Evolutionary conservation across 2,329 filamentous ascomycete species (phyloP), one percentile per base, ranked within the genome.

Genomic region (Xylaria sp.): DNA sequence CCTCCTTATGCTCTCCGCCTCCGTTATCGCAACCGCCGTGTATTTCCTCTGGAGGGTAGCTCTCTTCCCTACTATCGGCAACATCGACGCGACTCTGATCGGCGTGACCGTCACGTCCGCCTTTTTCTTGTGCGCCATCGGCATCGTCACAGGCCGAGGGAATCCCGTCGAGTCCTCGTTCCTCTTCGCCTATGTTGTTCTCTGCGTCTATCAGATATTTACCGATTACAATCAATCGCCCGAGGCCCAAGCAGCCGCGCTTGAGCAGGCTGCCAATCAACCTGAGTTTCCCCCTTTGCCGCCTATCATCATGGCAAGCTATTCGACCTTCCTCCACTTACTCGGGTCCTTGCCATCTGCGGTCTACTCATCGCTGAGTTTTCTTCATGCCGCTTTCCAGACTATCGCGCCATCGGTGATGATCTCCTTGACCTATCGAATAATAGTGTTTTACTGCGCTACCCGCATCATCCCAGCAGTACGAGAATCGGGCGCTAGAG

Each of bases 131-230:
- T 96, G 94, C 79, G 93, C 92, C 15, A 98, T 95, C 86, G 96
- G 96, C 31, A 98, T 98, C 75, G 93, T 92, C 70, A 97, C 93
- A 76, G 95, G 95, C 1, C 91, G 94, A 76, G 96, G 96, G 70
- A 99, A 97, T 77, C 94, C 95, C 1, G 92, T 98, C 64, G 95
- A 99, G 82, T 97, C 94, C 74, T 97, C 95, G 25, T 85, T 99
- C 12, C 87, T 99, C 67, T 98, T 99, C 78, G 95, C 96, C 77
- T 99, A 99, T 81, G 90, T 98, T 70, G 96, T 97, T n/a, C 90
- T 99, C 71, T 98, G 95, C 84, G 92, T 98, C 78, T 99, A 98
- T 83, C 96, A 99, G 81, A 98, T 98, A 80, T 98, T 98, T 81
- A 99, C 96, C 76, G 96, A 99, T 82, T 98, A 98, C 82, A 89